Conservation (phyloP, 2,329 filamentous ascomycete species). For the Diaporthe sp. region DNA sequence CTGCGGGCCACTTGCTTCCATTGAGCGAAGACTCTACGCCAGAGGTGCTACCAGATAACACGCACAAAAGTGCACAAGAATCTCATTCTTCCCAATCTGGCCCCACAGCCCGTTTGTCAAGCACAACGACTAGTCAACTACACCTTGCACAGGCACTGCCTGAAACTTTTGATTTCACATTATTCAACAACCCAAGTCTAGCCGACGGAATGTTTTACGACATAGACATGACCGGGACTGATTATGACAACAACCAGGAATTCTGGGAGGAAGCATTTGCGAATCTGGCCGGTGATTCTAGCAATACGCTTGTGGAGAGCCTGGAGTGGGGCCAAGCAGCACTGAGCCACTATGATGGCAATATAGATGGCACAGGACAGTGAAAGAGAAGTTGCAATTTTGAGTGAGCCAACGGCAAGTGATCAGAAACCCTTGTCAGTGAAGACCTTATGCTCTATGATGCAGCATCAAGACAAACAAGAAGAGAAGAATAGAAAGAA, state of each 20-base stretch:
- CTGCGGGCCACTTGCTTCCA: not conserved
- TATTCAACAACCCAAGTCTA: constrained; percentile 40
- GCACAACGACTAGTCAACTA: not conserved
- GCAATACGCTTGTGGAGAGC: constrained; percentile 49
- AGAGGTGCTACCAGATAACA: not conserved
- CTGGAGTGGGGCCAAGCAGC: constrained; percentile 46
- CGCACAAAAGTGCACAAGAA: not conserved
- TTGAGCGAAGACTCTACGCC: no score
- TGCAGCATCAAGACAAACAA: no score
- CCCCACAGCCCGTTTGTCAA: not conserved
- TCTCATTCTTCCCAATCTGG: no score
- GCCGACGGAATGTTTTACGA: constrained; percentile 42
- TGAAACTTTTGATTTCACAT: constrained; percentile 36
- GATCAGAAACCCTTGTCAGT: no score
- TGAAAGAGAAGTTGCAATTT: no score
- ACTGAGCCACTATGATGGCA: constrained; percentile 9
- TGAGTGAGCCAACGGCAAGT: no score
- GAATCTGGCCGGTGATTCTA: constrained; percentile 50
- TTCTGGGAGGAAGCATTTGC: constrained; percentile 56
- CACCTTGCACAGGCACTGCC: not conserved
- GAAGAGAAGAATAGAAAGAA: no score
- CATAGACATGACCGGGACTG: constrained; percentile 46
- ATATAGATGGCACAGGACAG: not conserved
- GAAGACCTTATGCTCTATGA: no score
- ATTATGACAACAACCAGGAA: constrained; percentile 44